Conservation (phyloP, 805 yeast genomes). For the Starmerella cellae region DNA sequence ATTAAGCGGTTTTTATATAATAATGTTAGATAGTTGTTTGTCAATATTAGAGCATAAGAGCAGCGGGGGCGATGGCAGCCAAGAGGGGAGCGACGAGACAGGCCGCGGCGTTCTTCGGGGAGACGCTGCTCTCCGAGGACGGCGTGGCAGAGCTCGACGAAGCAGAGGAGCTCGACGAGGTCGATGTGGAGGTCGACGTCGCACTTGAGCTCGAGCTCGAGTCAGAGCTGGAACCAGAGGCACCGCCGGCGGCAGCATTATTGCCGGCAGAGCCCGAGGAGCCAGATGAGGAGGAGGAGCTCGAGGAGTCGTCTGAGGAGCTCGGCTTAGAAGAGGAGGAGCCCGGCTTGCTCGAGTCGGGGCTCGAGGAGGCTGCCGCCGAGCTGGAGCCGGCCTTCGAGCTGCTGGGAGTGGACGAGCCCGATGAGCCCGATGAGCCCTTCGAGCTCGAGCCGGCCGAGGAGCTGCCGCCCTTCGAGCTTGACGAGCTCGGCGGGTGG, state of each 20-base stretch:
- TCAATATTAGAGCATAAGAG: slow-evolving; percentile 12
- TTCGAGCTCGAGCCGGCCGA: slow-evolving; percentile 9
- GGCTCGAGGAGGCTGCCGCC: slow-evolving; percentile 13
- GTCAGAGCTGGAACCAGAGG: slow-evolving; percentile 3
- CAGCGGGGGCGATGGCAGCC: slow-evolving; percentile 14
- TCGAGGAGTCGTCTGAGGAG: slow-evolving; percentile 9
- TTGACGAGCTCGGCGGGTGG: slow-evolving; percentile 8
- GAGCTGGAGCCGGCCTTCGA: slow-evolving; percentile 9
- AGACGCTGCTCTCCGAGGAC: neutral
- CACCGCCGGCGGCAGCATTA: slow-evolving; percentile 4
- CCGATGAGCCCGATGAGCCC: slow-evolving; percentile 2
- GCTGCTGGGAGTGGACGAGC: slow-evolving; percentile 8
- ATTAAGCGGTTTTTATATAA: too few relatives aligned
- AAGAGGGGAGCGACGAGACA: slow-evolving; percentile 7
- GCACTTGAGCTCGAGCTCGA: slow-evolving; percentile 6
- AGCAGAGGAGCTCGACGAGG: slow-evolving; percentile 7
- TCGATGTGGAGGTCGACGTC: slow-evolving; percentile 8
- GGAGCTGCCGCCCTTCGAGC: slow-evolving; percentile 11
- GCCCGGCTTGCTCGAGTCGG: slow-evolving; percentile 6
- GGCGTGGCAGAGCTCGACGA: neutral
- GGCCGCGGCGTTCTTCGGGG: slow-evolving; percentile 10
- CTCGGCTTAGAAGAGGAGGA: slow-evolving; percentile 9
- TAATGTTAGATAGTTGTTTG: too few relatives aligned
- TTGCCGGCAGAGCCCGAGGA: neutral
- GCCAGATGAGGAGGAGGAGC: slow-evolving; percentile 2